Evolutionary conservation across 495 filamentous ascomycete genomes (phyloP), one percentile per base, ranked within the genome.

Genomic region (Astrocystis sublimbata): DNA sequence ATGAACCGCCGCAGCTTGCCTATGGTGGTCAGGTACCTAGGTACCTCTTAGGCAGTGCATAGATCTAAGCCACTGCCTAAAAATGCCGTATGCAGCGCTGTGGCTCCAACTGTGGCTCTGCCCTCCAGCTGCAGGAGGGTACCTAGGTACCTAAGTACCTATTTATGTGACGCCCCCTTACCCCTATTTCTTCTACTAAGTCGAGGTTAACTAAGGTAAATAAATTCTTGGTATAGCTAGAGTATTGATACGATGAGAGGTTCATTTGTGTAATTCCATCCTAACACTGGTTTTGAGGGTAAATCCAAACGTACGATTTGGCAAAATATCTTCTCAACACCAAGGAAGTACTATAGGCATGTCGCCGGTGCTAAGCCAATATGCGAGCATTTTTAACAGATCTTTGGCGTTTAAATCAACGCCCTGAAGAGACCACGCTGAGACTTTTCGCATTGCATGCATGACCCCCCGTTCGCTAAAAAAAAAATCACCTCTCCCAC

Each of bases 81-180:
- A n/a, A n/a, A n/a, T 23, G 13, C 30, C 3, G 13, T 47, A 33
- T 9, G 28, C 28, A 8, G 47, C 12, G 23, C 4, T 52, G 49
- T 52, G 49, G 49, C 49, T 52, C n/a, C 19, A 51, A 35, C 35
- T 35, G 49, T 52, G 49, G 49, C 49, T 33, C 7, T 33, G 10
- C 10, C 24, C n/a, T n/a, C n/a, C n/a, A n/a, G n/a, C n/a, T n/a
- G n/a, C n/a, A n/a, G n/a, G n/a, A n/a, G n/a, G n/a, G n/a, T 41
- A 41, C 38, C n/a, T 4, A 19, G n/a, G n/a, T 19, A 41, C 3
- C 1, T 19, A 6, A 17, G n/a, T 41, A 41, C 15, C 4, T 41
- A 19, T 6, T n/a, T n/a, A 41, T 19, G 19, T 6, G 9, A 41
- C n/a, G 19, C 38, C 2, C 38, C 15, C 38, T n/a, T n/a, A n/a